Evolutionary conservation across 805 yeast species (phyloP), one percentile per base, ranked within the genome.

Genomic region (Barnettozyma populi): DNA sequence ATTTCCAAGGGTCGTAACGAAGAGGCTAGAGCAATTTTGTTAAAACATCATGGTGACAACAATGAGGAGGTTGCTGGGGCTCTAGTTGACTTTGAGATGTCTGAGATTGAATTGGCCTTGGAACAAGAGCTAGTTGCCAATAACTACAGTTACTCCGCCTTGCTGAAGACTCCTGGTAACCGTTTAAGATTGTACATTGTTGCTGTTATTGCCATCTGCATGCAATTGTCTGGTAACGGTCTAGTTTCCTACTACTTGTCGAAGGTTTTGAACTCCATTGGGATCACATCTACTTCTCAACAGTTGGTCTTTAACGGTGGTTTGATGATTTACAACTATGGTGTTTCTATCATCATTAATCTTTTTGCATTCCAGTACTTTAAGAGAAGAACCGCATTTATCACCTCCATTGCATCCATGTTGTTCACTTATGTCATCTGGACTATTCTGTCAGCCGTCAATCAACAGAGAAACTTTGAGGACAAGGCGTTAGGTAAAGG

Each of bases 211-310:
- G 68, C 67, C 23, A 46, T 60, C 21, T 56, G 69, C 51, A 66
- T 65, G 70, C 78, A 73, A 56, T 56, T 72, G 36, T 70, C 77
- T n/a, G 80, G 80, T 54, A 74, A 73, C 54, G 77, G 76, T 45
- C 61, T 75, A 45, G 75, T 74, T 19, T 69, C 77, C 4, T 75
- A 74, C 65, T 76, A 76, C 59, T 63, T 76, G 51, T 66, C 67
- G 7, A 23, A 6, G 8, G 8, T 23, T 8, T 23, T 8, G 25
- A 23, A 6, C 8, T 23, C 8, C 8, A 5, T 23, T 23, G 25
- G 25, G 25, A 74, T 78, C 54, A 74, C 75, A 43, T 67, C 64
- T 16, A 60, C 67, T 20, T 59, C 59, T 8, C 58, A 64, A 46
- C 76, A 77, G 60, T 68, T 76, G 44, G 56, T 71, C 43, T 69